A percentile compares a stretch with the other conserved stretches of the same genome.
Evolutionary conservation across 306 rosid genomes (phyloP).

Genomic region (Medicago truncatula): MtrunA17r5.0-ANR NC_053045.1:54567001-54567500

Average conservation of each 20-base stretch:
- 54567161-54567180: not conserved
- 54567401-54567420: constrained; percentile 63
- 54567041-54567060: constrained; percentile 69
- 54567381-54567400: constrained; percentile 60
- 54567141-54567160: constrained; percentile 19
- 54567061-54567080: constrained; percentile 71
- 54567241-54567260: not conserved
- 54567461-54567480: constrained; percentile 83
- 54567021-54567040: constrained; percentile 68
- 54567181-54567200: constrained; percentile 3
- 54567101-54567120: not conserved
- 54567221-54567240: not conserved
- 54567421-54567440: constrained; percentile 72
- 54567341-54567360: constrained; percentile 11
- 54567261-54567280: not conserved
- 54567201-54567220: constrained; percentile 5
- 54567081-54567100: not conserved
- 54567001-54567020: constrained; percentile 81
- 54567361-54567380: constrained; percentile 62
- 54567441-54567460: constrained; percentile 70
- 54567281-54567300: not conserved
- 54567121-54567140: not conserved
- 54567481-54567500: constrained; percentile 63
- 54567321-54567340: constrained; percentile 4
- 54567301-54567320: constrained; percentile 18